These are phyloP conservation scores for Penicillium digitatum DNA, from an alignment of 2,329 filamentous ascomycete species.

Conservation along the genomic window DNA sequence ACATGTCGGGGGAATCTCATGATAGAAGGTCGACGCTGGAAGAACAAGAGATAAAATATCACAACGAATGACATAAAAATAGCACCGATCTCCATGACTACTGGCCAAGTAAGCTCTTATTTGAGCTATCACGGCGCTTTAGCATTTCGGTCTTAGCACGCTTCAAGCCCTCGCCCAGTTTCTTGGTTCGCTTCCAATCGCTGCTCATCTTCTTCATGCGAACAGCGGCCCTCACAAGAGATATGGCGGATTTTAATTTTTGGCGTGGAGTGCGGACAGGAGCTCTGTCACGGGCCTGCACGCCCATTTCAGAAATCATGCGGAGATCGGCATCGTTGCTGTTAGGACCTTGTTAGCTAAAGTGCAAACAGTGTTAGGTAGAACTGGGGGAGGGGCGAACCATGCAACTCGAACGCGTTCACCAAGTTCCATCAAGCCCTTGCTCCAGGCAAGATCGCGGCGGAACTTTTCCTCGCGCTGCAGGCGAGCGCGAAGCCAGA, in stretches of 20 bases:
- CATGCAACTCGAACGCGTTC: constrained; percentile 63
- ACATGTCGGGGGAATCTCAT: constrained; percentile 25
- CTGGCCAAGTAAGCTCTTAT: constrained; percentile 19
- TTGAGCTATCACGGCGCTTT: constrained; percentile 35
- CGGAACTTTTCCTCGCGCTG: constrained; percentile 76
- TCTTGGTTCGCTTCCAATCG: constrained; percentile 44
- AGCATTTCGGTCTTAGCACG: constrained; percentile 42
- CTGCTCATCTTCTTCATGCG: constrained; percentile 45
- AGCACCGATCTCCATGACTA: neutral
- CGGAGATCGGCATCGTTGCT: constrained; percentile 91
- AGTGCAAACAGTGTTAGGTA: constrained; percentile 1
- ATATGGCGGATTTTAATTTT: constrained; percentile 43
- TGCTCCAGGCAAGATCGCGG: constrained; percentile 76
- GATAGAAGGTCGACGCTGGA: constrained; percentile 21
- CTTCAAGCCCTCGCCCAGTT: constrained; percentile 43
- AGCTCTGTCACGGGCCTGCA: constrained; percentile 45
- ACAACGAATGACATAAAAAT: constrained; percentile 25
- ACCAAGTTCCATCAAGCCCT: constrained; percentile 80
- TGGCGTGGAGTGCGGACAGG: constrained; percentile 35
- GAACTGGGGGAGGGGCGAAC: constrained; percentile 55
- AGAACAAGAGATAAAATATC: constrained; percentile 19
- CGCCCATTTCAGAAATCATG: constrained; percentile 78
- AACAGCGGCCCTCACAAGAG: constrained; percentile 43
- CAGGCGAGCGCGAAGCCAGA: constrained; percentile 80
- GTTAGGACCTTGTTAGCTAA: constrained; percentile 25